A percentile compares a stretch with the other conserved stretches of the same genome.
These are phyloP conservation scores for Gentiana straminea DNA, from an alignment of 257 asterid species.

Conservation along the genomic window DNA sequence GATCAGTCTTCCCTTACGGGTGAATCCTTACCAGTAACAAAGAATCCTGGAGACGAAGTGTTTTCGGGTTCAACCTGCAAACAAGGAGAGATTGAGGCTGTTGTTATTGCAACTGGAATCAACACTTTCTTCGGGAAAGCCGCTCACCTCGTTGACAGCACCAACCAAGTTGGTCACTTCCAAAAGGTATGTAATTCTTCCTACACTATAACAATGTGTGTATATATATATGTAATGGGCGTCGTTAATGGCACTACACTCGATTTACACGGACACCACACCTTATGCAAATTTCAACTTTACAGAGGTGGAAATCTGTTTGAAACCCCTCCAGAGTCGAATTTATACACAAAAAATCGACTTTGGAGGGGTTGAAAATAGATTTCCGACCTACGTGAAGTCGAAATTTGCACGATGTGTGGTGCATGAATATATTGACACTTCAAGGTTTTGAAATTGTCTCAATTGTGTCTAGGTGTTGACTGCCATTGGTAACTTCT, in stretches of 20 bases:
- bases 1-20: slow-evolving; percentile 62
- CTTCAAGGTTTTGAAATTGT: too few relatives aligned
- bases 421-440: too few relatives aligned
- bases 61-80: slow-evolving; percentile 52
- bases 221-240: too few relatives aligned
- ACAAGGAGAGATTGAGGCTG: slow-evolving; percentile 55
- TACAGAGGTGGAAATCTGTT: too few relatives aligned
- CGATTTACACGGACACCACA: too few relatives aligned
- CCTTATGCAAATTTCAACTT: too few relatives aligned
- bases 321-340: too few relatives aligned
- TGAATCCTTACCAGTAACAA: slow-evolving; percentile 45
- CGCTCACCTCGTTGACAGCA: slow-evolving; percentile 53
- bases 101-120: slow-evolving; percentile 50
- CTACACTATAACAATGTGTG: neutral
- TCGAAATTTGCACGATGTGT: too few relatives aligned
- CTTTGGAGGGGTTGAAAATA: too few relatives aligned
- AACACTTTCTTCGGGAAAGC: slow-evolving; percentile 51
- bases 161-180: slow-evolving; percentile 43
- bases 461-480: slow-evolving; percentile 33
- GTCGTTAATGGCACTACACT: too few relatives aligned
- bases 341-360: too few relatives aligned
- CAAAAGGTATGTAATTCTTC: slow-evolving; percentile 26
- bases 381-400: too few relatives aligned
- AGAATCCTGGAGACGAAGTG: slow-evolving; percentile 35
- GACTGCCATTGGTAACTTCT: slow-evolving; percentile 82